A percentile compares a stretch with the other conserved stretches of the same genome.
Conservation (phyloP, 1,284 basidiomycete genomes). For the Fomitopsis schrenkii region DNA sequence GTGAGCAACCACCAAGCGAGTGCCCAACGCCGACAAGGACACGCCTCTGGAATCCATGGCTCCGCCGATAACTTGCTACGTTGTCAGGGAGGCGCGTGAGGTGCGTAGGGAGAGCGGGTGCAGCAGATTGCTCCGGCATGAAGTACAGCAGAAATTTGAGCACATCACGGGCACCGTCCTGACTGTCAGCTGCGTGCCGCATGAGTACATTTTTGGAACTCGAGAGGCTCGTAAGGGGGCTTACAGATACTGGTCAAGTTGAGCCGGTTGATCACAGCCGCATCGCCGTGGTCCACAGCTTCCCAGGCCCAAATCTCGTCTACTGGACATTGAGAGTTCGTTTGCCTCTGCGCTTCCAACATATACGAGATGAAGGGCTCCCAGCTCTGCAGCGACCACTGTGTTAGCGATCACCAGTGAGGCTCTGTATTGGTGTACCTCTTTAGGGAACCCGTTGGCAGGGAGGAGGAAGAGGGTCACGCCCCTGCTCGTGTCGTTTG, state of each 20-base stretch:
- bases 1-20: not conserved
- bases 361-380: conserved; percentile 20
- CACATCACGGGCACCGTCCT: conserved; percentile 43
- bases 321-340: conserved; percentile 19
- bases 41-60: not conserved
- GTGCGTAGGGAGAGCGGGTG: not conserved
- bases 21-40: not conserved
- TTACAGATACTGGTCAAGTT: conserved; percentile 39
- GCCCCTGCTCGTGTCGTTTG: conserved; percentile 11
- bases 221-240: conserved; percentile 7
- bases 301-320: conserved; percentile 55
- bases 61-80: not conserved
- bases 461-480: conserved; percentile 23
- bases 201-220: not conserved
- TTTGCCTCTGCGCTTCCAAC: conserved; percentile 8
- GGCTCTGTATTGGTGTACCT: conserved; percentile 12
- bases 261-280: conserved; percentile 41
- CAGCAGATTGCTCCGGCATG: conserved; percentile 17
- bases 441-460: conserved; percentile 27
- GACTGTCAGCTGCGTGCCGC: conserved; percentile 36
- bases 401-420: conserved; percentile 46
- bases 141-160: conserved; percentile 39
- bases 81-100: not conserved
- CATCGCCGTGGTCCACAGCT: conserved; percentile 47
- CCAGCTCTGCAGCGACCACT: conserved; percentile 34